phyloP scores from a whole-genome alignment of 2,329 filamentous ascomycete species.

The Thermothelomyces thermophilus region DNA sequence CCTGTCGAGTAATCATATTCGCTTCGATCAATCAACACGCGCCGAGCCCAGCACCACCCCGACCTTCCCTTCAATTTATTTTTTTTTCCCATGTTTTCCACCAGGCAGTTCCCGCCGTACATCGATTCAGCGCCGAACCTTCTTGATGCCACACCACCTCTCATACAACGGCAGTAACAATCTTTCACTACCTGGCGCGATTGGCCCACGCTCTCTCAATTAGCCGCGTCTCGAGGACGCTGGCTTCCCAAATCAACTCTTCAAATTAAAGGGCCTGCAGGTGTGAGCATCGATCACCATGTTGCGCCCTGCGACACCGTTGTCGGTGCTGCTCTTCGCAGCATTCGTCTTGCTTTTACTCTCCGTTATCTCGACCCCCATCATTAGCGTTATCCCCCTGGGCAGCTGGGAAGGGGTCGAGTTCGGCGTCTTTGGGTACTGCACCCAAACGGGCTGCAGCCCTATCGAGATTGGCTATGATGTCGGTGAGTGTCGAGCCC shows the following conservation, averaged over 20 bases:
- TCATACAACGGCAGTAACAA: not conserved
- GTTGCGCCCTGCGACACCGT: conserved; percentile 85
- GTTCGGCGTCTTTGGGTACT: conserved; percentile 93
- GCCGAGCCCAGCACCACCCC: conserved; percentile 11
- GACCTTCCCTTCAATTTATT: conserved; percentile 6
- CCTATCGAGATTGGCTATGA: conserved; percentile 78
- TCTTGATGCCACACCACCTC: not conserved
- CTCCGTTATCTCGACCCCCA: conserved; percentile 82
- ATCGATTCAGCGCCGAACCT: not conserved
- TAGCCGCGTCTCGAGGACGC: conserved; percentile 42
- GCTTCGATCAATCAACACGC: not conserved
- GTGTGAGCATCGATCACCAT: conserved; percentile 47
- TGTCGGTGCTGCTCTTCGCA: conserved; percentile 75
- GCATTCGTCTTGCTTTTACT: conserved; percentile 83
- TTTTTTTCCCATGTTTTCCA: conserved; percentile 17
- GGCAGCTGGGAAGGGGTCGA: conserved; percentile 68
- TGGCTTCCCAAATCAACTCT: conserved; percentile 26
- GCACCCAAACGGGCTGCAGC: conserved; percentile 60
- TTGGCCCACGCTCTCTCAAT: conserved; percentile 15
- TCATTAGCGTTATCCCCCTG: conserved; percentile 78
- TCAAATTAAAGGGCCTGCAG: not conserved
- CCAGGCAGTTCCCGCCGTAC: conserved; percentile 1
- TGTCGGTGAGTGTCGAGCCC: conserved; percentile 50
- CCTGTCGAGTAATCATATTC: not conserved
- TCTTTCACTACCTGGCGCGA: not conserved